Base-by-base conservation (phyloP, 2,329 filamentous ascomycete species). In the Diaporthe citri region DNA sequence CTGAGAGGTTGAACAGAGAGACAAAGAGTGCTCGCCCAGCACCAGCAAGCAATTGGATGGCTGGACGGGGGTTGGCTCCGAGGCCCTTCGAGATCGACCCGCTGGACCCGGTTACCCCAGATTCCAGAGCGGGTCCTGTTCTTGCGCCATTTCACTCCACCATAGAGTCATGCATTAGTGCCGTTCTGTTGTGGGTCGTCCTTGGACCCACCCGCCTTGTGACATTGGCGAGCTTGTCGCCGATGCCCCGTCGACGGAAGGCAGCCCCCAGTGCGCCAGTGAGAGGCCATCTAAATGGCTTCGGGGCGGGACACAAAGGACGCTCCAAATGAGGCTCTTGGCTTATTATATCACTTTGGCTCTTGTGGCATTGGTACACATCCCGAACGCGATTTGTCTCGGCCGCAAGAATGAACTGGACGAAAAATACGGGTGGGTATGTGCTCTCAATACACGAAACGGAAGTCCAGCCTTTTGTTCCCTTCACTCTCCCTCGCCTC, bases 391-490 rank as follows among this genome's bases (percentile, higher is more conserved):
- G 31, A 20, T 17, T 25, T 41, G 20, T 67, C 10, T 67, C 64
- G 46, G 28, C 28, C 31, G 28, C 59, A 64, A 5, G 39, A 64
- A 12, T 31, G 25, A 9, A 20, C 39, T 22, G 5, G 22, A 31
- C 25, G 15, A 12, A 12, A 4, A 59, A n/a, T 8, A 20, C 5
- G 25, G 7, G 28, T 34, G 25, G 7, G 28, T 34, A 20, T 25
- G 55, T 17, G 31, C 28, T 31, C 36, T 71, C 48, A 76, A 76
- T 88, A 87, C 12, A 84, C 84, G 78, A 88, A 89, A n/a, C 86
- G 82, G 78, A 90, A 88, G 77, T 89, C 87, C 28, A 89, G 75
- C 36, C 87, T 82, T 79, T 85, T 86, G 77, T 89, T 89, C 2
- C 88, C 87, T 34, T 89, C 87, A 51, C 80, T 77, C 76, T 88